These are phyloP conservation scores for Boletus vermiculosoides DNA, from an alignment of 768 basidiomycete species.

Conservation along the genomic window DNA sequence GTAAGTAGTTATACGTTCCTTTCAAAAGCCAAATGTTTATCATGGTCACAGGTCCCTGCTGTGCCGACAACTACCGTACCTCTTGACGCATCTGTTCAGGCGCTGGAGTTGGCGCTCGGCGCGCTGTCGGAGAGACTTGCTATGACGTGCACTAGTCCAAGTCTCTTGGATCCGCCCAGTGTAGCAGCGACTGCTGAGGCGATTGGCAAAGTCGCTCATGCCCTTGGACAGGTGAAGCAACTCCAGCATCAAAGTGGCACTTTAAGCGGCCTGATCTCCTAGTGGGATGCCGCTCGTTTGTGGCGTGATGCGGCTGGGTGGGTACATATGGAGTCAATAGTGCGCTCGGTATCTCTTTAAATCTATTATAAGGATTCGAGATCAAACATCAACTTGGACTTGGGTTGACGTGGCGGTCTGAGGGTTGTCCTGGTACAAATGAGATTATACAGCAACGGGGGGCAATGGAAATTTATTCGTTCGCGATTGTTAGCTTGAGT, in stretches of 20 bases:
- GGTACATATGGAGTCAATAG: background rate
- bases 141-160: slow-evolving; percentile 39
- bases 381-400: background rate
- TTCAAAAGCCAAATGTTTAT: slow-evolving; percentile 5
- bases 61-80: slow-evolving; percentile 11
- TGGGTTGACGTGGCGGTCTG: background rate
- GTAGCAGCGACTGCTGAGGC: slow-evolving; percentile 66
- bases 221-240: slow-evolving; percentile 57
- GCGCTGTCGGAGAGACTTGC: slow-evolving; percentile 51
- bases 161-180: slow-evolving; percentile 43
- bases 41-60: slow-evolving; percentile 16
- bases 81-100: slow-evolving; percentile 36
- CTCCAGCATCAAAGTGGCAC: slow-evolving; percentile 42
- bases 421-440: background rate
- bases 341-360: background rate
- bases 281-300: background rate
- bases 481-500: background rate
- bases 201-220: slow-evolving; percentile 62
- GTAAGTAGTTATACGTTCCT: slow-evolving; percentile 3
- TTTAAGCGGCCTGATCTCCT: slow-evolving; percentile 15
- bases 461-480: background rate
- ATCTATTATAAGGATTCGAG: background rate
- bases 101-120: slow-evolving; percentile 54
- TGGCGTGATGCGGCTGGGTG: slow-evolving; percentile 14
- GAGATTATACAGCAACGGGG: background rate